Evolutionary conservation across 305 asterid species (phyloP), one percentile per base, ranked within the genome.

Genomic region (Plantago coronopus): DNA sequence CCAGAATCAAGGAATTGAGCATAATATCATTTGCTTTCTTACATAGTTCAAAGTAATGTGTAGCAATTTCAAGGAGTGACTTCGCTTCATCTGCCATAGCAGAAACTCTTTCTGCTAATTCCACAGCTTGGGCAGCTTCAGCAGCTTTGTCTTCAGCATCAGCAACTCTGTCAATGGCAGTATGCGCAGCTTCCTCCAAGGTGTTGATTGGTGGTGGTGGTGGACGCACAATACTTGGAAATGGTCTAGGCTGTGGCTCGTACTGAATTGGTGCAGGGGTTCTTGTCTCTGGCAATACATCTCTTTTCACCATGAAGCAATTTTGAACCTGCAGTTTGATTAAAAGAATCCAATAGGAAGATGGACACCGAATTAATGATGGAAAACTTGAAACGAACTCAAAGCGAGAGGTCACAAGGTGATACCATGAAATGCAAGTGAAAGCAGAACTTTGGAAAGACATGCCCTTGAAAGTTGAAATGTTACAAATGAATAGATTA

Each of bases 111-210:
- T 87, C 95, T 12, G 87, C 94, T 73, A 84, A 89, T 62, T 72
- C 80, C 59, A 72, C 85, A 0, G 95, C 78, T 64, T 81, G 95
- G 27, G 91, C 88, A 53, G 95, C 90, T 59, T 79, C 84, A 67
- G 77, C 75, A 9, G 95, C 78, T 67, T 81, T 86, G 71, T 84
- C 78, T 58, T 89, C 97, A 42, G 97, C 94, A 69, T 84, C 95
- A 18, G 88, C 87, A 48, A 84, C 47, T 68, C 48, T 76, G 68
- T 73, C 69, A 17, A 91, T 91, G 71, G 94, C 88, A 62, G 73
- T 51, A 3, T 47, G 45, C 8, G 97, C 77, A 2, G 87, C 88
- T 53, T 77, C 81, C 69, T 79, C 88, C 1, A 73, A 64, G 11
- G 89, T 81, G 54, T 75, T 81, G 54, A 71, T 83, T 38, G 74